Evolutionary conservation across 2,329 filamentous ascomycete genomes (phyloP).

Genomic region (Colletotrichum spinosum): DNA sequence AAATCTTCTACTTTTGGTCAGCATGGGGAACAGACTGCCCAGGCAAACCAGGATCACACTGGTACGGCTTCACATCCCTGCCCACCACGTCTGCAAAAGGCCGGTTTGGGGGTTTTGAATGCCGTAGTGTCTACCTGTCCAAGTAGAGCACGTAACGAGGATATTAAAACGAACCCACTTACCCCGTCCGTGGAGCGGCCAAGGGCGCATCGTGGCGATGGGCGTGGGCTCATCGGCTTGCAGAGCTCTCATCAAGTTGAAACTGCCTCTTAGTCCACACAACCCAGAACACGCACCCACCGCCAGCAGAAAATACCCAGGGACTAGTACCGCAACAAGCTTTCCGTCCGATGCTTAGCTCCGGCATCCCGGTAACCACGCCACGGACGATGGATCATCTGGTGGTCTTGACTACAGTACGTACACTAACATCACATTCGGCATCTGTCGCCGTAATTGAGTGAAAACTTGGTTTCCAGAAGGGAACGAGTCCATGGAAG

Average conservation of each 20-base stretch:
- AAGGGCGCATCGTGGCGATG: not conserved
- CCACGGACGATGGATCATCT: not conserved
- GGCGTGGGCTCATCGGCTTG: slow-evolving; percentile 1
- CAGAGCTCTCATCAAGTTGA: slow-evolving; percentile 19
- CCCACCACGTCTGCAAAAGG: no score
- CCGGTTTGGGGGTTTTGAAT: no score
- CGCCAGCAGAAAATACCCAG: no score
- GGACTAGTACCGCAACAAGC: slow-evolving; percentile 25
- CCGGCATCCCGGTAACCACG: slow-evolving; percentile 22
- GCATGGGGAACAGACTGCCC: not conserved
- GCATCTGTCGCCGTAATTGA: slow-evolving; percentile 25
- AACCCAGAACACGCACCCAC: slow-evolving; percentile 6
- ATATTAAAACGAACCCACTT: slow-evolving; percentile 19
- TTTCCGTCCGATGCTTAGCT: slow-evolving; percentile 29
- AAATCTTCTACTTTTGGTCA: slow-evolving; percentile 16
- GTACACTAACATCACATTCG: slow-evolving; percentile 14
- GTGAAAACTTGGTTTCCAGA: slow-evolving; percentile 12
- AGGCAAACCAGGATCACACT: slow-evolving; percentile 2
- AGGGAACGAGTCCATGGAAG: not conserved
- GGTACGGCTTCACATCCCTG: not conserved
- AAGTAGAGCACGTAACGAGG: slow-evolving; percentile 3
- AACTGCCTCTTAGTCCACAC: slow-evolving; percentile 21
- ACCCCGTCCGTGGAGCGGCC: slow-evolving; percentile 17
- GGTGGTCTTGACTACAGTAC: not conserved
- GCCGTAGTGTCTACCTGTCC: no score